A percentile compares a stretch with the other conserved stretches of the same genome.
Conservation (phyloP, 1,284 basidiomycete species). For the Ceratobasidium sp. region DNA sequence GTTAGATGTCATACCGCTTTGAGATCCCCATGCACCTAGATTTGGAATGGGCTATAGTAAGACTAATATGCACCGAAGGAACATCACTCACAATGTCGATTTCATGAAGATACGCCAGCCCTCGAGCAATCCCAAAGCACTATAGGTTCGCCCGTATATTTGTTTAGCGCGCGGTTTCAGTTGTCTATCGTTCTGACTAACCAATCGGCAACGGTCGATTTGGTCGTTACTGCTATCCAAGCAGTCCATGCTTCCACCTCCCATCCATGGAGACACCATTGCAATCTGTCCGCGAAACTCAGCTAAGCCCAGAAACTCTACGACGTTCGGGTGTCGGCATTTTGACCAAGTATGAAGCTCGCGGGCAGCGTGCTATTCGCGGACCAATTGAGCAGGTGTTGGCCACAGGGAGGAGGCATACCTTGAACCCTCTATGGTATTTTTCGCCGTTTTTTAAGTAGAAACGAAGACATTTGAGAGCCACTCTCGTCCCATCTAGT, state of each 20-base stretch:
- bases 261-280: too few relatives aligned
- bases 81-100: constrained; percentile 3
- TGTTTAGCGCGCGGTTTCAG: not conserved
- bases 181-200: too few relatives aligned
- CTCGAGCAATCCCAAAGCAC: constrained; percentile 2
- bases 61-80: not conserved
- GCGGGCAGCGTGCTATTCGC: too few relatives aligned
- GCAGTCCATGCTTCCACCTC: too few relatives aligned
- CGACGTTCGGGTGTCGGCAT: too few relatives aligned
- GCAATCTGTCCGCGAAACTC: too few relatives aligned
- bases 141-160: not conserved
- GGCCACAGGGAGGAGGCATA: too few relatives aligned
- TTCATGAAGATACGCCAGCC: constrained; percentile 5
- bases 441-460: not conserved
- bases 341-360: too few relatives aligned
- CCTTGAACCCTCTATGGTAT: not conserved
- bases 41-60: not conserved
- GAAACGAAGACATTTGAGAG: constrained; percentile 1
- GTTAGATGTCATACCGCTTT: not conserved
- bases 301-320: too few relatives aligned
- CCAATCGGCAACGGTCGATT: too few relatives aligned
- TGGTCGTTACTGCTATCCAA: too few relatives aligned
- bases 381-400: too few relatives aligned
- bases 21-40: not conserved
- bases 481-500: not conserved